Percentiles rank a stretch among this genome's conserved stretches.
These are phyloP conservation scores for Ceratobasidium sp. DNA, from an alignment of 1,284 basidiomycete genomes.

Conservation along the genomic window DNA sequence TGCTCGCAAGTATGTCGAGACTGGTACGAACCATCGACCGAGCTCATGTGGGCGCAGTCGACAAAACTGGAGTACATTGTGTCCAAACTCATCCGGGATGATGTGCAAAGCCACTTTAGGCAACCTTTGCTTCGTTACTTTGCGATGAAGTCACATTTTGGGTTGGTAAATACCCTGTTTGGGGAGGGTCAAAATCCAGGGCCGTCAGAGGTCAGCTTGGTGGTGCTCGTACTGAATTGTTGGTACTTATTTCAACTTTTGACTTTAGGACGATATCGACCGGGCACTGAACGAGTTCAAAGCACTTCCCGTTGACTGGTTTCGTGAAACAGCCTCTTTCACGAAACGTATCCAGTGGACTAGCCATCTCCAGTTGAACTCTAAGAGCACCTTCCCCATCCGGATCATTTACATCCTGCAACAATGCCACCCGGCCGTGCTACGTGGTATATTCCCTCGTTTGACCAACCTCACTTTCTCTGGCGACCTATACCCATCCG, in stretches of 20 bases:
- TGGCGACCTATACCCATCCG: background rate
- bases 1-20: constrained; percentile 8
- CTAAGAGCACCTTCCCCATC: background rate
- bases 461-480: background rate
- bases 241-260: background rate
- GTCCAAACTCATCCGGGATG: background rate
- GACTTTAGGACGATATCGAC: background rate
- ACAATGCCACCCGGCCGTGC: background rate
- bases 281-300: background rate
- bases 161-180: background rate
- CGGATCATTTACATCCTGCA: constrained; percentile 11
- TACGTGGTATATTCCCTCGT: constrained; percentile 3
- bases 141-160: background rate
- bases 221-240: background rate
- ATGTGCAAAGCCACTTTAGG: background rate
- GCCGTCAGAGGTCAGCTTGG: constrained; percentile 1
- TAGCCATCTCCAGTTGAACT: background rate
- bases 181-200: background rate
- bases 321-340: background rate
- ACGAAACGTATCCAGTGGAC: background rate
- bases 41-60: constrained; percentile 19
- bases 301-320: constrained; percentile 10
- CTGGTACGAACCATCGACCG: constrained; percentile 19
- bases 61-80: background rate
- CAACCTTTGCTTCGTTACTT: background rate